Conservation (phyloP, 1,284 basidiomycete species). For the Pseudozyma thailandica region DNA sequence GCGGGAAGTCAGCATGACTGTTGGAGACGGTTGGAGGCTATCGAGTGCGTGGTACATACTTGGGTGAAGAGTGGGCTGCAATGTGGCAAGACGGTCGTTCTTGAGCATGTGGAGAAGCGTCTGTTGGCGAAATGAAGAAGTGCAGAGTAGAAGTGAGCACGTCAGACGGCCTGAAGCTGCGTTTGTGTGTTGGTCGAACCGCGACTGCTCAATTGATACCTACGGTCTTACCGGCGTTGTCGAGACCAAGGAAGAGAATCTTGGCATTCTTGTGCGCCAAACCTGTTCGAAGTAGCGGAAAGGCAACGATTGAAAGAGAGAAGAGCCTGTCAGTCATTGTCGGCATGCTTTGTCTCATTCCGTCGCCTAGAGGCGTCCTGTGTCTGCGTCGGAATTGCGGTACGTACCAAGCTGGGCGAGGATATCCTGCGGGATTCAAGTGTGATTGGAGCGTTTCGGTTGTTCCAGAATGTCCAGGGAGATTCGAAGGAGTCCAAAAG, state of each 20-base stretch:
- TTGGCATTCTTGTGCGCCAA: slow-evolving; percentile 99
- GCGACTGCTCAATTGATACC: slow-evolving; percentile 59
- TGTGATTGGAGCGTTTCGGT: no score
- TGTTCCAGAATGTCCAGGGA: no score
- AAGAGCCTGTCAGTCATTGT: neutral
- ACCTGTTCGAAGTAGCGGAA: slow-evolving; percentile 70
- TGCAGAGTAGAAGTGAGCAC: neutral
- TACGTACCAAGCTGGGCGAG: slow-evolving; percentile 66
- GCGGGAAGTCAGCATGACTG: neutral
- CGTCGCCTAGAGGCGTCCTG: no score
- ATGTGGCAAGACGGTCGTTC: slow-evolving; percentile 96
- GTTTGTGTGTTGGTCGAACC: no score
- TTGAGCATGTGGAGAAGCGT: slow-evolving; percentile 99
- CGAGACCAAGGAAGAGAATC: slow-evolving; percentile 96
- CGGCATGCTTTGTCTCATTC: neutral
- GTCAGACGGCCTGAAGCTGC: neutral
- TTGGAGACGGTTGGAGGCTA: neutral
- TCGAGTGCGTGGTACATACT: slow-evolving; percentile 73
- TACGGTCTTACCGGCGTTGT: slow-evolving; percentile 99
- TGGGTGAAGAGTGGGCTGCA: slow-evolving; percentile 99
- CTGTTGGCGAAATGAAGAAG: slow-evolving; percentile 71
- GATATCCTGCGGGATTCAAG: slow-evolving; percentile 52
- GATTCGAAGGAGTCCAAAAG: slow-evolving; percentile 1
- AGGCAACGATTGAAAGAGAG: neutral
- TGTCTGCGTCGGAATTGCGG: no score